Conservation (phyloP, 2,329 filamentous ascomycete genomes). For the Talaromyces islandicus region DNA sequence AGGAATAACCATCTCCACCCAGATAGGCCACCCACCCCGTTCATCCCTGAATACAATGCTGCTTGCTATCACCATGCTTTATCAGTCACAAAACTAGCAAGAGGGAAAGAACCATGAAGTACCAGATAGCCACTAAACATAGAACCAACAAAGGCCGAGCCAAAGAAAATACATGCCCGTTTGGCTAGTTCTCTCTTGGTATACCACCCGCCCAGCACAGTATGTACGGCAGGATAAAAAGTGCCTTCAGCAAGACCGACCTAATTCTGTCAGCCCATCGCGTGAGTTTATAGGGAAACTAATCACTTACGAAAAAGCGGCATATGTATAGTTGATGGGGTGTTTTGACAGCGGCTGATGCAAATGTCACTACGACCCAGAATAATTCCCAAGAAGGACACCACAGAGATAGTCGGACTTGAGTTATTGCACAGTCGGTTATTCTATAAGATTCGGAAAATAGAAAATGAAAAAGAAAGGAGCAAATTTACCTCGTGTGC, state of each 20-base stretch:
- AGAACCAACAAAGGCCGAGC: constrained; percentile 26
- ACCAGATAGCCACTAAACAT: constrained; percentile 32
- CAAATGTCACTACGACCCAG: constrained; percentile 28
- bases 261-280: background rate
- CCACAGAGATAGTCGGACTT: constrained; percentile 6
- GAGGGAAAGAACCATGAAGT: background rate
- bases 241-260: constrained; percentile 6
- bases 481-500: constrained; percentile 10
- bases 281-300: constrained; percentile 14
- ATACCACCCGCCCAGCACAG: constrained; percentile 38
- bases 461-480: background rate
- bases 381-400: constrained; percentile 17
- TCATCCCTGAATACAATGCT: constrained; percentile 5
- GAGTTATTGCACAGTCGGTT: constrained; percentile 7
- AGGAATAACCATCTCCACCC: constrained; percentile 36
- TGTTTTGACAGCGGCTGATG: constrained; percentile 23
- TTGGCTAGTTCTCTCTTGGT: constrained; percentile 35
- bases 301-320: constrained; percentile 32
- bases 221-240: constrained; percentile 7
- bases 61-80: background rate
- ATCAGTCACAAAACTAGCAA: background rate
- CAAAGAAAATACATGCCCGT: constrained; percentile 30
- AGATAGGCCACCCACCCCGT: constrained; percentile 17
- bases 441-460: constrained; percentile 16
- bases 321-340: constrained; percentile 28